A percentile compares a stretch with the other conserved stretches of the same genome.
Conservation (phyloP, 768 basidiomycete genomes). For the Suillus weaverae region DNA sequence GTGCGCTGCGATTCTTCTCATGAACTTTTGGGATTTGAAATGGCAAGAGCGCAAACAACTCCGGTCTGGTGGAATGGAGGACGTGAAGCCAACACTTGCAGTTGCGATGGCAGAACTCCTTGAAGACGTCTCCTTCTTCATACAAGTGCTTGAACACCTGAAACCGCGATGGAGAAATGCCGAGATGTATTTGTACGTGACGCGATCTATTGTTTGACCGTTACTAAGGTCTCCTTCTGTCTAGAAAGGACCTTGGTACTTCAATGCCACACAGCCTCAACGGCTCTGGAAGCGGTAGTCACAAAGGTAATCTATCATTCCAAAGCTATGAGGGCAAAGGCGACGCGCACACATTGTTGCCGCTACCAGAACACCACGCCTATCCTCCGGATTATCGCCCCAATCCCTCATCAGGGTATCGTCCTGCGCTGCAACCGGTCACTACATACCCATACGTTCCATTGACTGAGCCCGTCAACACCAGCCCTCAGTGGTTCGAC, state of each 20-base stretch:
- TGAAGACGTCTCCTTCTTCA: slow-evolving; percentile 28
- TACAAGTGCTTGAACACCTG: slow-evolving; percentile 27
- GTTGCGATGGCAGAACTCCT: slow-evolving; percentile 32
- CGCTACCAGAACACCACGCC: slow-evolving; percentile 16
- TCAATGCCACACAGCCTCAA: slow-evolving; percentile 29
- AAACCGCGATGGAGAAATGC: slow-evolving; percentile 33
- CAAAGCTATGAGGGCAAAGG: not conserved
- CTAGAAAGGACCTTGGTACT: slow-evolving; percentile 27
- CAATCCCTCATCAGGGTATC: slow-evolving; percentile 18
- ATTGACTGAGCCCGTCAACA: slow-evolving; percentile 13
- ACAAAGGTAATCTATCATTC: slow-evolving; percentile 13
- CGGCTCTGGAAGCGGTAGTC: slow-evolving; percentile 20
- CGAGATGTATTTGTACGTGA: slow-evolving; percentile 38
- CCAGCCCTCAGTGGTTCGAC: slow-evolving; percentile 27
- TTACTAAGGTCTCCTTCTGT: slow-evolving; percentile 34
- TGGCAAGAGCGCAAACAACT: slow-evolving; percentile 40
- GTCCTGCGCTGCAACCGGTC: slow-evolving; percentile 10
- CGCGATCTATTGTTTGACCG: slow-evolving; percentile 11
- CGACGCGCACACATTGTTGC: slow-evolving; percentile 13
- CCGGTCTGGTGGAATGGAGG: slow-evolving; percentile 21
- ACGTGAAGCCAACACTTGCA: slow-evolving; percentile 31
- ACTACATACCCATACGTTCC: slow-evolving; percentile 14
- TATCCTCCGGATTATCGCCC: slow-evolving; percentile 13
- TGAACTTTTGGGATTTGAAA: slow-evolving; percentile 60
- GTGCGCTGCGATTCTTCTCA: slow-evolving; percentile 52